Evolutionary conservation across 768 basidiomycete species (phyloP).

Genomic region (Lactarius deliciosus): DNA sequence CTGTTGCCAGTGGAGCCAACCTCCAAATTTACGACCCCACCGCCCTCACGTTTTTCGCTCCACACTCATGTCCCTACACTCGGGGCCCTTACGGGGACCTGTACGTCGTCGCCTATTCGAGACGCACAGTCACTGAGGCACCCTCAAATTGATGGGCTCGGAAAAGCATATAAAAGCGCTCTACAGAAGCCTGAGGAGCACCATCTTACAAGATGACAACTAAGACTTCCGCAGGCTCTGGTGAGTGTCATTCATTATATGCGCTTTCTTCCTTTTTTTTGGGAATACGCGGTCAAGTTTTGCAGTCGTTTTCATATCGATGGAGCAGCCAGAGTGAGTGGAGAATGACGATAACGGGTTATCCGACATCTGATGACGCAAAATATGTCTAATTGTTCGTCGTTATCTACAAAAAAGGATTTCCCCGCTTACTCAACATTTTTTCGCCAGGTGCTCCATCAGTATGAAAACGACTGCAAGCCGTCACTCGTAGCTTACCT

Average conservation of each 20-base stretch:
- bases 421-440: background rate
- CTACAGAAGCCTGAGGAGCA: background rate
- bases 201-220: background rate
- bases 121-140: background rate
- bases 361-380: background rate
- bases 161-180: constrained; percentile 1
- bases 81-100: background rate
- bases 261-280: background rate
- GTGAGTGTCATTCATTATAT: constrained; percentile 8
- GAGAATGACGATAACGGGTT: background rate
- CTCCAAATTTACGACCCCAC: background rate
- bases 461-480: no score
- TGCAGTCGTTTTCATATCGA: background rate
- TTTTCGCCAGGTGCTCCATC: no score
- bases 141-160: background rate
- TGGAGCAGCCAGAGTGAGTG: background rate
- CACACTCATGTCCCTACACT: background rate
- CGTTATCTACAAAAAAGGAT: background rate
- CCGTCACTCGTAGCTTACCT: no score
- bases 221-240: background rate
- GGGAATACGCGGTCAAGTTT: constrained; percentile 18
- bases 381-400: background rate
- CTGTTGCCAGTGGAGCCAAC: background rate
- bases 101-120: background rate
- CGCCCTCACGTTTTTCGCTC: background rate